phyloP scores from a whole-genome alignment of 2,329 filamentous ascomycete genomes.

The Pyrenochaeta sp. region DNA sequence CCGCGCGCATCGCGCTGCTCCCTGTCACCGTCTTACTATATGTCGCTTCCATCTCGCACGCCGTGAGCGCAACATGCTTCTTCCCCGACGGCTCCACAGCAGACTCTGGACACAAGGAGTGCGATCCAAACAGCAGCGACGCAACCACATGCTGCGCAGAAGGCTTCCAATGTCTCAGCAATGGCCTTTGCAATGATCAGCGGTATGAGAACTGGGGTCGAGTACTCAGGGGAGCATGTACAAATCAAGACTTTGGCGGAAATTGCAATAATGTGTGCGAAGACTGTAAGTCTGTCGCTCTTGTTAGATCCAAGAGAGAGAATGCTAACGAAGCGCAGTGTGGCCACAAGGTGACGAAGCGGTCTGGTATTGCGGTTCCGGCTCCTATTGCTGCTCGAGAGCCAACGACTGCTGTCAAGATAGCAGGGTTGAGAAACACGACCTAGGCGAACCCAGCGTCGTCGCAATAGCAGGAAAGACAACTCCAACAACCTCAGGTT shows the following conservation, averaged over 20 bases:
- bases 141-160: constrained; percentile 24
- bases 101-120: constrained; percentile 14
- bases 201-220: constrained; percentile 24
- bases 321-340: constrained; percentile 3
- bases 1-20: constrained; percentile 2
- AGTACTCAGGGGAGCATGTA: constrained; percentile 28
- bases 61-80: constrained; percentile 19
- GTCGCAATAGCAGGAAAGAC: constrained; percentile 20
- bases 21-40: background rate
- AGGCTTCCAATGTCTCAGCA: constrained; percentile 25
- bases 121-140: constrained; percentile 10
- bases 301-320: background rate
- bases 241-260: constrained; percentile 20
- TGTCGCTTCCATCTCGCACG: background rate
- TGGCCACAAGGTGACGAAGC: constrained; percentile 31
- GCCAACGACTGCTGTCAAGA: constrained; percentile 13
- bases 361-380: constrained; percentile 23
- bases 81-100: constrained; percentile 24
- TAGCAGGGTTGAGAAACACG: constrained; percentile 4
- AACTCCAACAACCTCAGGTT: background rate
- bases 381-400: constrained; percentile 29
- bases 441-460: constrained; percentile 16
- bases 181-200: constrained; percentile 27
- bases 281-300: constrained; percentile 11
- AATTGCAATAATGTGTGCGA: constrained; percentile 18